phyloP scores from a whole-genome alignment of 2,329 filamentous ascomycete genomes.

The Monilinia vaccinii-corymbosi region DNA sequence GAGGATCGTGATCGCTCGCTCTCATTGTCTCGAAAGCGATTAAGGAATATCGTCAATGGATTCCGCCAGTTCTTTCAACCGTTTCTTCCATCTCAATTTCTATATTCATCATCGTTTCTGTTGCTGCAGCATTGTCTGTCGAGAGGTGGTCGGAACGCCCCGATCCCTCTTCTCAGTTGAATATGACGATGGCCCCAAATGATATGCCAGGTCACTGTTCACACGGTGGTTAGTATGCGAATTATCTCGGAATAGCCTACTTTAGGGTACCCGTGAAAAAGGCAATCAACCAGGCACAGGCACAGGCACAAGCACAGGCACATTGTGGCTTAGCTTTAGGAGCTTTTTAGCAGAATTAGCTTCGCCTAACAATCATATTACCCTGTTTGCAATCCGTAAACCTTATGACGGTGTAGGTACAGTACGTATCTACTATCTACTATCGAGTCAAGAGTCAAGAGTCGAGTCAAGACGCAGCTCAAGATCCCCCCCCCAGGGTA shows the following conservation, averaged over 20 bases:
- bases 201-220: constrained; percentile 4
- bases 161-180: not conserved
- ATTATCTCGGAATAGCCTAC: not conserved
- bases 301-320: not conserved
- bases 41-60: not conserved
- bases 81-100: no score
- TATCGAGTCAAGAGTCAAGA: not conserved
- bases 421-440: not conserved
- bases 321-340: constrained; percentile 7
- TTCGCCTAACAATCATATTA: not conserved
- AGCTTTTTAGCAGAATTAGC: not conserved
- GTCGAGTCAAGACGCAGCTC: not conserved
- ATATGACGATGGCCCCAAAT: not conserved
- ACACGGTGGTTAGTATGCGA: constrained; percentile 1
- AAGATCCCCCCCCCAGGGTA: not conserved
- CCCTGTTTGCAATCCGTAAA: not conserved
- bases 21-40: not conserved
- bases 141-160: not conserved
- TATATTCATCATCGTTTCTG: no score
- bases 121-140: not conserved
- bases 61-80: not conserved
- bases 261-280: not conserved
- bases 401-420: constrained; percentile 8
- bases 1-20: not conserved
- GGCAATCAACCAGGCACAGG: not conserved